These are phyloP conservation scores for Xylariaceae sp. DNA, from an alignment of 2,329 filamentous ascomycete genomes.

Conservation along the genomic window DNA sequence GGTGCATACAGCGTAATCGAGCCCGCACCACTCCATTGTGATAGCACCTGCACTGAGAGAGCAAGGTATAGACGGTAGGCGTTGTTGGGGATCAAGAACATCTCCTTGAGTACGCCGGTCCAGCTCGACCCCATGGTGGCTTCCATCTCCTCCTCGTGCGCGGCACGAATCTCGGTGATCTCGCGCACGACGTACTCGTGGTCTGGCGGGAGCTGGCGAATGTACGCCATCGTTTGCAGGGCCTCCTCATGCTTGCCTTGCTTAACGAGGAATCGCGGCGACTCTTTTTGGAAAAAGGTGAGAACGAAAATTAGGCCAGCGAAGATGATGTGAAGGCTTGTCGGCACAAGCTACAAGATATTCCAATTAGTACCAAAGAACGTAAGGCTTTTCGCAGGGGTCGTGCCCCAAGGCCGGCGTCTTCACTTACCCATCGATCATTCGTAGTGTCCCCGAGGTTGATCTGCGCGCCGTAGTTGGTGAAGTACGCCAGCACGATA, in stretches of 20 bases:
- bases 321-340: slow-evolving; percentile 79
- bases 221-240: slow-evolving; percentile 57
- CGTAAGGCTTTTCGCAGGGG: too few species aligned
- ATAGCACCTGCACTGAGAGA: slow-evolving; percentile 72
- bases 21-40: slow-evolving; percentile 76
- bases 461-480: slow-evolving; percentile 66
- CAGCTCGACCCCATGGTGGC: slow-evolving; percentile 71
- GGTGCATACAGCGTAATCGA: slow-evolving; percentile 80
- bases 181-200: slow-evolving; percentile 68
- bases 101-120: slow-evolving; percentile 70
- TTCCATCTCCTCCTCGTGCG: slow-evolving; percentile 74
- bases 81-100: slow-evolving; percentile 72
- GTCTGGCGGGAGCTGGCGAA: slow-evolving; percentile 66
- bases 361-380: slow-evolving; percentile 27
- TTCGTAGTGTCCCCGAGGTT: slow-evolving; percentile 55
- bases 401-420: neutral
- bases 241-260: slow-evolving; percentile 66
- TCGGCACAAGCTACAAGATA: slow-evolving; percentile 65
- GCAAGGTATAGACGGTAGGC: slow-evolving; percentile 75
- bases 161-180: slow-evolving; percentile 67
- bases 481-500: slow-evolving; percentile 81
- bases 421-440: slow-evolving; percentile 53
- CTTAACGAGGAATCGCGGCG: slow-evolving; percentile 74
- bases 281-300: slow-evolving; percentile 73
- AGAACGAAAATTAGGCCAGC: slow-evolving; percentile 73